A percentile compares a stretch with the other conserved stretches of the same genome.
These are phyloP conservation scores for Coemansia sp. DNA, from an alignment of 192 early-diverging fungal species.

Conservation along the genomic window DNA sequence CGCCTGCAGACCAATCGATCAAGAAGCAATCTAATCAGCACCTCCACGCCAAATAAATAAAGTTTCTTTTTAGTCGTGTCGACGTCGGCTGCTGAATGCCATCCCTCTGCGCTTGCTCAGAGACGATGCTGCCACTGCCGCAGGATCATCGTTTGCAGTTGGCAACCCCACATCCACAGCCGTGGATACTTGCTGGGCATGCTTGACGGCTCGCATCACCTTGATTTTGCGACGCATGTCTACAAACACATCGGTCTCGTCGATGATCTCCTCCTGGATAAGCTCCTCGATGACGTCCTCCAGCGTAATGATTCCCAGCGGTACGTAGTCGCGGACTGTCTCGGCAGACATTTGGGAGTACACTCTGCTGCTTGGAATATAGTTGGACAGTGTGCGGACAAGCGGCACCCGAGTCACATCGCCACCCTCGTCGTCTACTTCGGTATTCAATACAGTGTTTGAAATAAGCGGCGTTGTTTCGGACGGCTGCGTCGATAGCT, in stretches of 20 bases:
- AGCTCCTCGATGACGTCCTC: conserved; percentile 82
- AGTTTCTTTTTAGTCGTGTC: conserved; percentile 8
- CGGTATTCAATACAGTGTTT: neutral
- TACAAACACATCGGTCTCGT: conserved; percentile 69
- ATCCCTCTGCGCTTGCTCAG: conserved; percentile 18
- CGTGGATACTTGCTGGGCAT: conserved; percentile 19
- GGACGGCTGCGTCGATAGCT: neutral
- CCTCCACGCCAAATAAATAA: no score
- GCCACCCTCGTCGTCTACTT: neutral
- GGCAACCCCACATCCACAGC: neutral
- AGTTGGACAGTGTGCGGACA: conserved; percentile 35
- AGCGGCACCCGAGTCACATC: conserved; percentile 7
- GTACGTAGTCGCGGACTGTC: conserved; percentile 40
- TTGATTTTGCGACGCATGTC: conserved; percentile 46
- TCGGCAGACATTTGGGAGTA: conserved; percentile 39
- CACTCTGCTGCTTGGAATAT: conserved; percentile 29
- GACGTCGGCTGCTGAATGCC: conserved; percentile 24
- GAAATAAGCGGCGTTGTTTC: conserved; percentile 29
- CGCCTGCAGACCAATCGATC: neutral
- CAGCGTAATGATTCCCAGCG: conserved; percentile 70
- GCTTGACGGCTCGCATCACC: conserved; percentile 46
- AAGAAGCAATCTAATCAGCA: neutral
- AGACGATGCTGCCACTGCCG: neutral
- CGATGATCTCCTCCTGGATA: conserved; percentile 76
- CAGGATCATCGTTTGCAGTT: neutral